Conservation (phyloP, 1,139 yeast genomes). For the Taphrina wiesneri region DNA sequence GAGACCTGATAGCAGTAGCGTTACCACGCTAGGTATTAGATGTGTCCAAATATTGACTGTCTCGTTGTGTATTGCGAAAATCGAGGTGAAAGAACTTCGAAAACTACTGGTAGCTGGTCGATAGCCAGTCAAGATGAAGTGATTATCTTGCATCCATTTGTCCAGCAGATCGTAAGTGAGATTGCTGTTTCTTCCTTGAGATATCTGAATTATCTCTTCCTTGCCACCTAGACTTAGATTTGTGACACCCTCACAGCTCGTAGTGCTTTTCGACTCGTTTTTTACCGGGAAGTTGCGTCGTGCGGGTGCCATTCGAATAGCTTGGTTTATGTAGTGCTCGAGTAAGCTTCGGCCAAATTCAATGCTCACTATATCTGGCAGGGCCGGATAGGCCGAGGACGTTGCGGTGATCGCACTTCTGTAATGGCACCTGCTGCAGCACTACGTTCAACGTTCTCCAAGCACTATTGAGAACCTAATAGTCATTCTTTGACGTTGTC, state of each 20-base stretch:
- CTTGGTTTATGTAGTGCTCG: not conserved
- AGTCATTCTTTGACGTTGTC: no score
- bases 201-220: not conserved
- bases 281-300: not conserved
- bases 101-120: slow-evolving; percentile 67
- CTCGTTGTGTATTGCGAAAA: slow-evolving; percentile 78
- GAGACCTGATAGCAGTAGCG: not conserved
- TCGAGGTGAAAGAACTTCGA: slow-evolving; percentile 55
- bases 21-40: slow-evolving; percentile 57
- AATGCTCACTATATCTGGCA: no score
- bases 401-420: no score
- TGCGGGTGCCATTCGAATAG: not conserved
- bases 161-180: slow-evolving; percentile 57
- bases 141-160: slow-evolving; percentile 86
- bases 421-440: no score
- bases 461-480: no score
- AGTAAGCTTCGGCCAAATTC: no score
- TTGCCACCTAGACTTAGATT: not conserved
- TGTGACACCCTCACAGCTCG: not conserved
- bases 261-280: not conserved
- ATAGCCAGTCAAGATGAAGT: slow-evolving; percentile 70
- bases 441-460: no score
- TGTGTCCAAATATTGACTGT: slow-evolving; percentile 80
- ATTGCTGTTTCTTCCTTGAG: slow-evolving; percentile 7
- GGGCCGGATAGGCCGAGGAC: no score